These are phyloP conservation scores for Stentor roeselii DNA, from an alignment of 73 alveolate genomes.

Conservation along the genomic window DNA sequence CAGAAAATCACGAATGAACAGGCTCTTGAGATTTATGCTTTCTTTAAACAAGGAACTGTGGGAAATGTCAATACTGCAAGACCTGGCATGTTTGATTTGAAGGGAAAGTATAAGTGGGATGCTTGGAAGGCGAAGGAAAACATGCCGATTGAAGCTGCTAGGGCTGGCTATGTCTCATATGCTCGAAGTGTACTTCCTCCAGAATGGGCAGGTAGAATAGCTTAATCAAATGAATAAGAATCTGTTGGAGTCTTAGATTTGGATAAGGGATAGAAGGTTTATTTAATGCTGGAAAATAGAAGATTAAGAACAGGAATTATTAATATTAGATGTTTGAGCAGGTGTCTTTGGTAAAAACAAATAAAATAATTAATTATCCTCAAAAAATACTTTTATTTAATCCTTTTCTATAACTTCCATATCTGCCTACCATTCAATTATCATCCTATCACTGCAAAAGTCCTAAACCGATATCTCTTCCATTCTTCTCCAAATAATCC, in stretches of 20 bases:
- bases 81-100: constrained; percentile 88
- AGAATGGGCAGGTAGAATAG: constrained; percentile 38
- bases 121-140: constrained; percentile 90
- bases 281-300: no score
- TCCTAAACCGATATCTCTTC: no score
- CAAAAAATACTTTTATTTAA: no score
- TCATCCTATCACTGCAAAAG: no score
- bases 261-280: no score
- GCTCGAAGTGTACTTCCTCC: constrained; percentile 65
- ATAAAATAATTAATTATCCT: no score
- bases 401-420: no score
- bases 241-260: constrained; percentile 35
- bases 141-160: constrained; percentile 70
- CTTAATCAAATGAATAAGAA: background rate
- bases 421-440: no score
- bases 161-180: constrained; percentile 67
- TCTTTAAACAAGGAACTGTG: constrained; percentile 83
- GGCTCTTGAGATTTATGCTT: constrained; percentile 73
- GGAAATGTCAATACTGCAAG: constrained; percentile 83
- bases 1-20: constrained; percentile 63
- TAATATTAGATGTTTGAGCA: no score
- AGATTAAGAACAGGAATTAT: no score
- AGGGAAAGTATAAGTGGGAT: constrained; percentile 93
- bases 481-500: no score
- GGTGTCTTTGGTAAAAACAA: no score